Base-by-base conservation (phyloP, 352 stramenopile species). In the Pythium guiyangense region DNA sequence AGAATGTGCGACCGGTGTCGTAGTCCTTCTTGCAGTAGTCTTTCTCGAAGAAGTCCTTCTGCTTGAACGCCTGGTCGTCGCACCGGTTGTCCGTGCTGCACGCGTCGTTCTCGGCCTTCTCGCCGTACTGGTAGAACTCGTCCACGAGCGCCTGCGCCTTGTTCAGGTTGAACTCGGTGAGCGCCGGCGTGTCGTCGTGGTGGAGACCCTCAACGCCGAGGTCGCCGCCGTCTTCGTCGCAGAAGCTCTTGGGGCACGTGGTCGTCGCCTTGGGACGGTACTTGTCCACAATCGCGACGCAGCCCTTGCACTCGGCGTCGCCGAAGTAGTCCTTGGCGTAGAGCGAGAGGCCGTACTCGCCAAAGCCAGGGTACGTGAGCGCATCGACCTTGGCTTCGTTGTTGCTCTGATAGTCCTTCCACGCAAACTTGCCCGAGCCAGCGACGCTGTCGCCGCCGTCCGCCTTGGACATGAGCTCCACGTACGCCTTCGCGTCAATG, bases 301-400 rank as follows among this genome's bases (percentile, higher is more conserved):
- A 90, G 4, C 75, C 80, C 5, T 60, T 45, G 52, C 77, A 90
- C 46, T 57, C 69, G 3, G 77, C 63, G 2, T 66, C 52, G 0
- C 40, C 62, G 17, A 57, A 70, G 55, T 85, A 87, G 57, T 90
- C 77, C 48, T 70, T 67, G 6, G 77, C 77, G 11, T 64, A 60
- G n/a, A 88, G 39, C n/a, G 63, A 49, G 31, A 90, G 65, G 1
- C 64, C 35, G 61, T 87, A 90, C 55, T 84, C 82, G 40, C 79
- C 77, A 31, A 77, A 86, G 1, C 62, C 57, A 0, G 56, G 54
- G 50, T 86, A 78, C 37, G 50, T 51, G 11, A 90, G 54, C 11
- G 54, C 54, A 45, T 90, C 69, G 18, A 90, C 68, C 40, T 69
- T 64, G 2, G 54, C 52, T 9, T 67, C 26, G 29, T 66, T 63